Evolutionary conservation across 1,284 basidiomycete genomes (phyloP).

Genomic region (Phlebopus sp.): DNA sequence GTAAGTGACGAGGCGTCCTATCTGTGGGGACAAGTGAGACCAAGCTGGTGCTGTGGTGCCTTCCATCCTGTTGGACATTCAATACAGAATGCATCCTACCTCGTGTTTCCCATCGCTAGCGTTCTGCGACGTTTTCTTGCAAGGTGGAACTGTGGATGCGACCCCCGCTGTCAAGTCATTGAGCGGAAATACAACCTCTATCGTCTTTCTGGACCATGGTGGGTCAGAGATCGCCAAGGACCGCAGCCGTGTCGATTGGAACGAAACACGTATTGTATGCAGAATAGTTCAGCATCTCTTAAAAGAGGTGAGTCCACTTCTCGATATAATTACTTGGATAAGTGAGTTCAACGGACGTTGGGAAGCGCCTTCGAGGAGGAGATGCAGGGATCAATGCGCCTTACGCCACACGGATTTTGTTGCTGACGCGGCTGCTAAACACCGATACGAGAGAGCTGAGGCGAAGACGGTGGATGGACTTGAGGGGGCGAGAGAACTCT

Average conservation of each 20-base stretch:
- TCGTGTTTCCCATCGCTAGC: slow-evolving; percentile 81
- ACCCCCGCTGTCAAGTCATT: slow-evolving; percentile 58
- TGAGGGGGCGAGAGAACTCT: slow-evolving; percentile 93
- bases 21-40: slow-evolving; percentile 15
- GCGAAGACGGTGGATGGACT: slow-evolving; percentile 92
- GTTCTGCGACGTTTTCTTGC: slow-evolving; percentile 74
- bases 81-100: slow-evolving; percentile 95
- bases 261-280: slow-evolving; percentile 76
- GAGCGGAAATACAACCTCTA: slow-evolving; percentile 43
- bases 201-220: slow-evolving; percentile 78
- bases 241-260: slow-evolving; percentile 69
- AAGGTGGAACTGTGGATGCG: slow-evolving; percentile 70
- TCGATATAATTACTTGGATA: slow-evolving; percentile 7
- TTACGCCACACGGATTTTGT: slow-evolving; percentile 77
- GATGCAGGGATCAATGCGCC: slow-evolving; percentile 89
- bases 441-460: slow-evolving; percentile 55
- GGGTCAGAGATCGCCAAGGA: slow-evolving; percentile 64
- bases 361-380: slow-evolving; percentile 57
- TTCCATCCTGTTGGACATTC: slow-evolving; percentile 85
- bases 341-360: slow-evolving; percentile 15
- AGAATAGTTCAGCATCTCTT: slow-evolving; percentile 78
- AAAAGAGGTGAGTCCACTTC: slow-evolving; percentile 52
- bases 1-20: slow-evolving; percentile 41
- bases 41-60: slow-evolving; percentile 54
- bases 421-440: slow-evolving; percentile 63